Percentiles rank a stretch among this genome's conserved stretches.
Evolutionary conservation across 129 eudicot species (phyloP).

Genomic region (Flaveria brownii): DNA sequence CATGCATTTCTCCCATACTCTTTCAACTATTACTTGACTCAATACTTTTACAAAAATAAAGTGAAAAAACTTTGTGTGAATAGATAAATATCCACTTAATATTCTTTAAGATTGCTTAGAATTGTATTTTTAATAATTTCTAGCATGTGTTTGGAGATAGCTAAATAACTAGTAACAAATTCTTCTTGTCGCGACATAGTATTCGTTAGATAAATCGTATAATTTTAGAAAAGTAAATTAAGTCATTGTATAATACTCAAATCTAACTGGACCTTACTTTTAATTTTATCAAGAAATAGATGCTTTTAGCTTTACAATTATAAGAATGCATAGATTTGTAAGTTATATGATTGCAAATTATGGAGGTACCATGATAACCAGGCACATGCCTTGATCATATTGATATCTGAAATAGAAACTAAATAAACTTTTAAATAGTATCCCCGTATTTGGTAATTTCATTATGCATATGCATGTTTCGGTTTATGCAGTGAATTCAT

Average conservation of each 20-base stretch:
- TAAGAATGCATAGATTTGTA: conserved; percentile 20
- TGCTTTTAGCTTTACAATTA: conserved; percentile 15
- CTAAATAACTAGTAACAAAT: too few relatives aligned
- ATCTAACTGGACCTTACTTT: background rate
- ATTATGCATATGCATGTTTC: background rate
- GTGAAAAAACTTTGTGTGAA: background rate
- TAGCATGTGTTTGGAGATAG: background rate
- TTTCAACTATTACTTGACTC: background rate
- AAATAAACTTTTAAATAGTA: background rate
- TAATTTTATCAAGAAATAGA: conserved; percentile 7
- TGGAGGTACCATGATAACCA: conserved; percentile 27
- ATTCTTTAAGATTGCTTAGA: background rate
- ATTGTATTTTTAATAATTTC: background rate
- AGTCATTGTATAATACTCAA: too few relatives aligned
- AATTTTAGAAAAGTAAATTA: too few relatives aligned
- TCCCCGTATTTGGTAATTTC: background rate
- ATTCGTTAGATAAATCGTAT: too few relatives aligned
- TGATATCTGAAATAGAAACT: conserved; percentile 3
- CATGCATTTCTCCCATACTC: conserved; percentile 20
- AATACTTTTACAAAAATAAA: background rate
- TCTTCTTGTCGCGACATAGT: too few relatives aligned
- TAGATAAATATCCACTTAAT: background rate
- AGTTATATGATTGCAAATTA: conserved; percentile 30
- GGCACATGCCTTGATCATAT: conserved; percentile 40
- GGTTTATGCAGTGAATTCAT: background rate